A percentile compares a stretch with the other conserved stretches of the same genome.
phyloP scores from a whole-genome alignment of 2,329 filamentous ascomycete genomes.

The Myriosclerotinia scirpicola region DNA sequence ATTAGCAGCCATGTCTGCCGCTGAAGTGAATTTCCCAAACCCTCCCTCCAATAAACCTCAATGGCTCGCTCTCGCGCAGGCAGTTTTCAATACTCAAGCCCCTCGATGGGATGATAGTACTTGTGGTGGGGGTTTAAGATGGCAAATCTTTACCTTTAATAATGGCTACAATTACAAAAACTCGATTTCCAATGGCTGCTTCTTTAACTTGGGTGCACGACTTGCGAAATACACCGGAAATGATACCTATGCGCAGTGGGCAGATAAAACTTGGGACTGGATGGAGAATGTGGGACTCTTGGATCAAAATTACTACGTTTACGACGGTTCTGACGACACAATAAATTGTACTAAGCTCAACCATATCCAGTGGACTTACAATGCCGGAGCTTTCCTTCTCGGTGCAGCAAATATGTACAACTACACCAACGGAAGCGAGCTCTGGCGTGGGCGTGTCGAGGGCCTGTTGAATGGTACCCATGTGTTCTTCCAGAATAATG shows the following conservation, averaged over 20 bases:
- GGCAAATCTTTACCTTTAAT: conserved; percentile 85
- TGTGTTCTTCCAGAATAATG: conserved; percentile 56
- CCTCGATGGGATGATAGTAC: conserved; percentile 67
- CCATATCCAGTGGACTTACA: conserved; percentile 68
- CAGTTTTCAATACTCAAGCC: conserved; percentile 78
- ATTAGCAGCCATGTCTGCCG: conserved; percentile 67
- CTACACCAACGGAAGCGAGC: conserved; percentile 53
- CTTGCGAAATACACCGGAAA: conserved; percentile 78
- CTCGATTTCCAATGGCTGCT: conserved; percentile 61
- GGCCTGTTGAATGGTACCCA: conserved; percentile 54
- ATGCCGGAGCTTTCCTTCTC: conserved; percentile 64
- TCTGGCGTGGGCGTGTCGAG: conserved; percentile 60
- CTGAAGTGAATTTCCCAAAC: conserved; percentile 64
- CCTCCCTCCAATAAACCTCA: conserved; percentile 57
- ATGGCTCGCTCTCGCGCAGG: conserved; percentile 73
- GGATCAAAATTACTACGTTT: conserved; percentile 58
- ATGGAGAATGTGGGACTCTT: conserved; percentile 58
- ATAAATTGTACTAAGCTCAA: conserved; percentile 59
- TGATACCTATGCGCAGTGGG: conserved; percentile 74
- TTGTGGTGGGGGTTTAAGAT: conserved; percentile 75
- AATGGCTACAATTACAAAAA: conserved; percentile 79
- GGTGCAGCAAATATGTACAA: conserved; percentile 71
- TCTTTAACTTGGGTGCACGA: conserved; percentile 64
- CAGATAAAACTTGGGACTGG: conserved; percentile 71
- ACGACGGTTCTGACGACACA: conserved; percentile 59